Conservation (phyloP, 768 basidiomycete species). For the Russula earlei region DNA sequence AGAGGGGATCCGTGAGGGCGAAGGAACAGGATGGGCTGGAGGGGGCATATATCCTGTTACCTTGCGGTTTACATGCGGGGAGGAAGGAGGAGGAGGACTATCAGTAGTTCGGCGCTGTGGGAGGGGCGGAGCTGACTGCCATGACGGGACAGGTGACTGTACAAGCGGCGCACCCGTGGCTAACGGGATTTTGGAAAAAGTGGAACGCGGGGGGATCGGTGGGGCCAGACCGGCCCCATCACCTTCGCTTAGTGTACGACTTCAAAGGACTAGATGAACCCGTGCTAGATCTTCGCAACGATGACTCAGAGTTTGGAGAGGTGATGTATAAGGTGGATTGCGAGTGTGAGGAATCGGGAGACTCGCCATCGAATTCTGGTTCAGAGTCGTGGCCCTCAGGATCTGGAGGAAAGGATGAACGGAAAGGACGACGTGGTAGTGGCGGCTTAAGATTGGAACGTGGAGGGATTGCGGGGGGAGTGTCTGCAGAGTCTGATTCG, state of each 20-base stretch:
- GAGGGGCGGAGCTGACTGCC: slow-evolving; percentile 1
- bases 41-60: background rate
- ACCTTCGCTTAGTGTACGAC: slow-evolving; percentile 3
- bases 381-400: background rate
- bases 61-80: background rate
- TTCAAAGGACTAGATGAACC: background rate
- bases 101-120: slow-evolving; percentile 4
- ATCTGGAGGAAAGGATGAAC: slow-evolving; percentile 7
- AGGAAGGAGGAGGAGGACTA: background rate
- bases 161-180: background rate
- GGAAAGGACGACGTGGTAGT: slow-evolving; percentile 7
- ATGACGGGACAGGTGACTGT: slow-evolving; percentile 4
- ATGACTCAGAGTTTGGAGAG: background rate
- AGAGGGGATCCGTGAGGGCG: background rate
- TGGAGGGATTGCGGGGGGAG: background rate
- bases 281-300: background rate
- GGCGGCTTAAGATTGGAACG: background rate
- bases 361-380: background rate
- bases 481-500: background rate
- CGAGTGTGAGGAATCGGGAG: background rate
- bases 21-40: background rate
- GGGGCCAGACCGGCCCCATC: slow-evolving; percentile 2
- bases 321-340: background rate
- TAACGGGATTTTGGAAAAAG: background rate
- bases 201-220: slow-evolving; percentile 3